Base-by-base conservation (phyloP, 371 early-diverging fungal genomes). In the Mucor indicus region DNA sequence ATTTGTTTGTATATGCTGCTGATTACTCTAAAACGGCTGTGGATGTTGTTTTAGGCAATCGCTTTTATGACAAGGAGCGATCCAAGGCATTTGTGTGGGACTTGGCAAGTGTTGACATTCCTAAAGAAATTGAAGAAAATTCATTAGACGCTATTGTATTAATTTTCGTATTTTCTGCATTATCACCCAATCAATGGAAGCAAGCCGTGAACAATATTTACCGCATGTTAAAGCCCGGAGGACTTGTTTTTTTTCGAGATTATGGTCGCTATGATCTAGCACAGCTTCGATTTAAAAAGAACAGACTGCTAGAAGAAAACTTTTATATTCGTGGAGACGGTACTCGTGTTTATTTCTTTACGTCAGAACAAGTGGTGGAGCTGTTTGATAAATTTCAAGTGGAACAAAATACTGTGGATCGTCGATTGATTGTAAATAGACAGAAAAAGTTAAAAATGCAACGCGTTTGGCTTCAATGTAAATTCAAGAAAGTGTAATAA, bases 391-490 rank as follows among this genome's bases (percentile, higher is more conserved):
- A n/a, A n/a, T 89, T 91, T 56, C 61, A 63, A 38, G 67, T 95
- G 20, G 82, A 89, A 52, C 92, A 97, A 55, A 94, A 91, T 56
- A 95, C 86, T 3, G 85, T 93, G 1, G 99, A 98, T 52, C 81
- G 93, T 31, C 69, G 98, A n/a, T 72, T 99, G 50, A 76, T 99
- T 16, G 93, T 98, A 22, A 99, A 99, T 72, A 77, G 99, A 25
- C 74, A 85, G 56, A 72, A 85, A 11, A 86, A 94, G 66, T 70
- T 98, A 27, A 96, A 97, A 67, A 99, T 99, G 99, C 92, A 96
- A 62, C 81, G 99, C 3, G 85, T 90, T 3, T 99, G 98, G 99
- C 64, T 98, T 17, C 99, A 99, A 63, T 91, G 90, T 50, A 96
- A 95, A 71, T 93, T 97, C 65, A 71, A 85, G 47, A 96, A 94